These are phyloP conservation scores for Elsinoe perseae DNA, from an alignment of 2,329 filamentous ascomycete species.

Conservation along the genomic window DNA sequence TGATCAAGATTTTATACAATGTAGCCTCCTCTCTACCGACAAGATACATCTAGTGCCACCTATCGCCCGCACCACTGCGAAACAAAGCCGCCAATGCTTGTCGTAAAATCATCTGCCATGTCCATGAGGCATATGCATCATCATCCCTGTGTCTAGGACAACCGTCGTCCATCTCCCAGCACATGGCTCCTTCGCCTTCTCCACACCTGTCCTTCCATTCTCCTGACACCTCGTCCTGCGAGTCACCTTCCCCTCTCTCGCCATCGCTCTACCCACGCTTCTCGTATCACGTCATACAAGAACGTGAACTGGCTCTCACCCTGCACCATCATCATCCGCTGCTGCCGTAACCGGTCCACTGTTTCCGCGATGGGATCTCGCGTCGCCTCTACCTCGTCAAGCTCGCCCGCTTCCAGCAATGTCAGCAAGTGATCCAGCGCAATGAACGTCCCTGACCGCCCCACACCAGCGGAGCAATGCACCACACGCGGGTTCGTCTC, in stretches of 20 bases:
- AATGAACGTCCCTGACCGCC: slow-evolving; percentile 91
- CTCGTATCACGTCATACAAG: slow-evolving; percentile 76
- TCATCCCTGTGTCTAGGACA: neutral
- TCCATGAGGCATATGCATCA: neutral
- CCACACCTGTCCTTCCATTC: neutral
- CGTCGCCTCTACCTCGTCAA: slow-evolving; percentile 45
- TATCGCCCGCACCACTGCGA: neutral
- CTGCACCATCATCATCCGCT: slow-evolving; percentile 94
- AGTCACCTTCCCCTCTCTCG: slow-evolving; percentile 4
- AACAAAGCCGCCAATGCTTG: slow-evolving; percentile 8
- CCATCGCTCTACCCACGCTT: slow-evolving; percentile 56
- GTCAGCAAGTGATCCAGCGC: slow-evolving; percentile 84
- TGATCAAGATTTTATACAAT: slow-evolving; percentile 7
- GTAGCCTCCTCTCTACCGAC: neutral
- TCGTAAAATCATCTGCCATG: slow-evolving; percentile 6
- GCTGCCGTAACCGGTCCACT: slow-evolving; percentile 73
- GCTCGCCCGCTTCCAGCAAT: slow-evolving; percentile 67
- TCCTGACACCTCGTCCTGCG: neutral
- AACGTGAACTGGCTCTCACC: slow-evolving; percentile 76
- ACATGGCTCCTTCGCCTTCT: slow-evolving; percentile 3
- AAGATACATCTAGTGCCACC: slow-evolving; percentile 1
- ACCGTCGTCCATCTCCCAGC: neutral
- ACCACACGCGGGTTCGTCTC: slow-evolving; percentile 61
- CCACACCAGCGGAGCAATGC: slow-evolving; percentile 76
- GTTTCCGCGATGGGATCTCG: slow-evolving; percentile 67